A percentile compares a stretch with the other conserved stretches of the same genome.
These are phyloP conservation scores for Talaromyces adpressus DNA, from an alignment of 495 filamentous ascomycete species.

Conservation along the genomic window DNA sequence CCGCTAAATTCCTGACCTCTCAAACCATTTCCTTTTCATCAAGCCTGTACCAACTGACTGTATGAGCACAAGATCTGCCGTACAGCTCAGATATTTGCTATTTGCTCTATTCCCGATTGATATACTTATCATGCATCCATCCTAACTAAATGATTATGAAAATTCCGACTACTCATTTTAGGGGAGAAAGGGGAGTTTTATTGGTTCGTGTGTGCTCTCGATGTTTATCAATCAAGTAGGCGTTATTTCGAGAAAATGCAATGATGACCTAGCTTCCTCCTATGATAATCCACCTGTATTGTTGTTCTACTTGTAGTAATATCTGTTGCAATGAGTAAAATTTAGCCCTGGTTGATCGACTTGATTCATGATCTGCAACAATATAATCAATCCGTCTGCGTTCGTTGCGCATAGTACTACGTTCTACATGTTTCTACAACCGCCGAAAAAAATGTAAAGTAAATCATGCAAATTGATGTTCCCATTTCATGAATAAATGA, in stretches of 20 bases:
- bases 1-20: slow-evolving; percentile 22
- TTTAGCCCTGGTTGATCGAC: too few species aligned
- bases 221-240: neutral
- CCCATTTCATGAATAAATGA: neutral
- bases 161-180: neutral
- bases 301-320: neutral
- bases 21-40: neutral
- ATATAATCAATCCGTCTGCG: too few species aligned
- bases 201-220: neutral
- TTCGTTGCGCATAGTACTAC: neutral
- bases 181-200: neutral
- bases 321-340: neutral
- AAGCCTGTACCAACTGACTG: slow-evolving; percentile 8
- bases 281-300: neutral
- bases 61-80: neutral
- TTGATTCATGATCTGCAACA: too few species aligned
- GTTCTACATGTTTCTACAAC: neutral
- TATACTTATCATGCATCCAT: neutral
- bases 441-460: neutral
- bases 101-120: neutral
- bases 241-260: neutral
- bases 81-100: neutral
- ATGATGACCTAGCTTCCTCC: neutral
- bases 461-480: neutral
- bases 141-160: neutral